Evolutionary conservation across 2,329 filamentous ascomycete species (phyloP).

Genomic region (Neopestalotiopsis clavispora): DNA sequence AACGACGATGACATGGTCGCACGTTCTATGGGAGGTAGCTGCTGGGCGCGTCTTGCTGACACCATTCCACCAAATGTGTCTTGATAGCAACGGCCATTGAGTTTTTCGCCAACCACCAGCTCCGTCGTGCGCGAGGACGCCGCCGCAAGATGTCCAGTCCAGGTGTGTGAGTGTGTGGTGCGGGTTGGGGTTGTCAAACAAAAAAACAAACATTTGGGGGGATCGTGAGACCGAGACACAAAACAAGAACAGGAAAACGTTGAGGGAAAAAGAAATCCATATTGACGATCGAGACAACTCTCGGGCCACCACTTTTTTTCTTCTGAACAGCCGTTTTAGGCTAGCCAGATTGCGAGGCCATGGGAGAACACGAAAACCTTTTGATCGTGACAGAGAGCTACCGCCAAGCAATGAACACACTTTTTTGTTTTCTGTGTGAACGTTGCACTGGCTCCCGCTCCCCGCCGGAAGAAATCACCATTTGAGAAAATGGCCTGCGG

Average conservation of each 20-base stretch:
- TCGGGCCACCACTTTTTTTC: conserved; percentile 12
- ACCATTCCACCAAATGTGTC: background rate
- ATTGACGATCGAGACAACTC: conserved; percentile 16
- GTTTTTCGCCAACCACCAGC: background rate
- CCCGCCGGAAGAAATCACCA: conserved; percentile 27
- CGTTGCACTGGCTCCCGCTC: conserved; percentile 27
- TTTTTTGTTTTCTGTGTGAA: conserved; percentile 26
- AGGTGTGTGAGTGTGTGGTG: conserved; percentile 5
- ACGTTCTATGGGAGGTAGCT: background rate
- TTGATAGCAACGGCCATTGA: background rate
- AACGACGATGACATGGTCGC: conserved; percentile 5
- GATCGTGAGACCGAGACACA: conserved; percentile 15
- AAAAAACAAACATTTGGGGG: conserved; percentile 13
- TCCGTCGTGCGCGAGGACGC: conserved; percentile 12
- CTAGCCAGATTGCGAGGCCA: conserved; percentile 9
- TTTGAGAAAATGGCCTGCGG: conserved; percentile 32
- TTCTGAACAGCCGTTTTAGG: background rate
- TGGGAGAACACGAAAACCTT: conserved; percentile 9
- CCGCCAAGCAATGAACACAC: conserved; percentile 33
- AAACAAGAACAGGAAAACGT: conserved; percentile 15
- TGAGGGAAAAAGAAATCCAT: conserved; percentile 17
- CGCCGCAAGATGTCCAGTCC: conserved; percentile 12
- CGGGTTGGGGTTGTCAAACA: conserved; percentile 11
- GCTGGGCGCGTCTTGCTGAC: background rate
- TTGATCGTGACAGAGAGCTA: conserved; percentile 29